Conservation (phyloP, 2,329 filamentous ascomycete species). For the Beauveria brongniartii region DNA sequence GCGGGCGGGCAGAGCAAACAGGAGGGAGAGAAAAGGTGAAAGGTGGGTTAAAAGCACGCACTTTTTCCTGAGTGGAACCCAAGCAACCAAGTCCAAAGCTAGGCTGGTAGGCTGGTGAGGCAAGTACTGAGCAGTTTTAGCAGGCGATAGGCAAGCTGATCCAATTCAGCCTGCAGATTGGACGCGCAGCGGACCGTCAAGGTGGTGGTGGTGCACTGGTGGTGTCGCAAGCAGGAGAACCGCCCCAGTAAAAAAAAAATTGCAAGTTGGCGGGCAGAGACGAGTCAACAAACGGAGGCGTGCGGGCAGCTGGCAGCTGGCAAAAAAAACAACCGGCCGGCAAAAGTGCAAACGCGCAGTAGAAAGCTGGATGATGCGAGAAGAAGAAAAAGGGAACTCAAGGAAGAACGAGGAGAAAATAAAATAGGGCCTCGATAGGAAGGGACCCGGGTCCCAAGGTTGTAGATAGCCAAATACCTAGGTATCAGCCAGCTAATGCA, state of each 20-base stretch:
- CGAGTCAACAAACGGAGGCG: neutral
- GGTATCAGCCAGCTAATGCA: neutral
- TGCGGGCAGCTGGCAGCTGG: neutral
- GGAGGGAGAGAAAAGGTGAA: neutral
- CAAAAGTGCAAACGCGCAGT: neutral
- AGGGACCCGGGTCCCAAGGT: neutral
- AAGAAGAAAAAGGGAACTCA: neutral
- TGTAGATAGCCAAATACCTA: neutral
- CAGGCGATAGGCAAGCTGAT: neutral
- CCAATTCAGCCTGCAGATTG: neutral
- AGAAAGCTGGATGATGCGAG: neutral
- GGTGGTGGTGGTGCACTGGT: neutral
- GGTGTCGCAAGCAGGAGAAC: neutral
- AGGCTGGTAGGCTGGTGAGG: neutral
- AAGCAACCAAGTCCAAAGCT: neutral
- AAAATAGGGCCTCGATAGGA: neutral
- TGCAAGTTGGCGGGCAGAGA: neutral
- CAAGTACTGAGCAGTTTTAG: neutral
- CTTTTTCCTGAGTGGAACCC: constrained; percentile 1
- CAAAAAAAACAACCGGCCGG: neutral
- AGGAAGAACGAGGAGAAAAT: neutral
- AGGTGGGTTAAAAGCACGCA: constrained; percentile 8
- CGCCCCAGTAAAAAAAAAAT: neutral
- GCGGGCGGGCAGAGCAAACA: neutral
- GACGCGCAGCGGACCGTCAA: neutral